A percentile compares a stretch with the other conserved stretches of the same genome.
Conservation (phyloP, 305 asterid genomes). For the Fraxinus velutina region DNA sequence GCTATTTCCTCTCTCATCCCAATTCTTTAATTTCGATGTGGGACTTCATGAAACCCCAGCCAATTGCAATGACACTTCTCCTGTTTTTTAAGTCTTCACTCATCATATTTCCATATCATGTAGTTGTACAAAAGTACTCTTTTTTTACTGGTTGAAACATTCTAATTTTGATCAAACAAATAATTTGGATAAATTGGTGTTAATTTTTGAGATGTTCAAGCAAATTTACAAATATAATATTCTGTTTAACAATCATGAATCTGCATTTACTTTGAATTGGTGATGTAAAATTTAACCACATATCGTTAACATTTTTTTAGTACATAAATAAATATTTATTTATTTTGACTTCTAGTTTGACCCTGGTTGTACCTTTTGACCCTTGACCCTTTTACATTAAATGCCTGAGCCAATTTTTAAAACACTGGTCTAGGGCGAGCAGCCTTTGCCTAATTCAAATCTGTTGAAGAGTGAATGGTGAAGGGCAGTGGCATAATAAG, state of each 20-base stretch:
- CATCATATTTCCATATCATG: neutral
- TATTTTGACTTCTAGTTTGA: neutral
- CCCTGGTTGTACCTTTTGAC: neutral
- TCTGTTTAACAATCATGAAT: neutral
- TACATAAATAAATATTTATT: neutral
- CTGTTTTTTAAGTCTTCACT: neutral
- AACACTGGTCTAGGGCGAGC: neutral
- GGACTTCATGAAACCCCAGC: neutral
- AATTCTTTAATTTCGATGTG: neutral
- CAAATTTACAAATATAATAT: neutral
- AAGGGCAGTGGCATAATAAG: neutral
- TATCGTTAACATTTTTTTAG: neutral
- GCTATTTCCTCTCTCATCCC: neutral
- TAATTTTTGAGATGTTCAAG: neutral
- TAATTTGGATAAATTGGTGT: neutral
- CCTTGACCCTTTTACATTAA: neutral
- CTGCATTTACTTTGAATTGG: neutral
- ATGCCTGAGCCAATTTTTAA: neutral
- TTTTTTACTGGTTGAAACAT: neutral
- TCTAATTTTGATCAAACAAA: neutral
- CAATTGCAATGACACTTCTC: neutral
- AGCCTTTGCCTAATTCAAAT: neutral
- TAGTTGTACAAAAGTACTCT: neutral
- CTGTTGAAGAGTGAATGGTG: neutral
- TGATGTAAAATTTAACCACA: neutral